Base-by-base conservation (phyloP, 805 yeast species). In the Candida maesae region DNA sequence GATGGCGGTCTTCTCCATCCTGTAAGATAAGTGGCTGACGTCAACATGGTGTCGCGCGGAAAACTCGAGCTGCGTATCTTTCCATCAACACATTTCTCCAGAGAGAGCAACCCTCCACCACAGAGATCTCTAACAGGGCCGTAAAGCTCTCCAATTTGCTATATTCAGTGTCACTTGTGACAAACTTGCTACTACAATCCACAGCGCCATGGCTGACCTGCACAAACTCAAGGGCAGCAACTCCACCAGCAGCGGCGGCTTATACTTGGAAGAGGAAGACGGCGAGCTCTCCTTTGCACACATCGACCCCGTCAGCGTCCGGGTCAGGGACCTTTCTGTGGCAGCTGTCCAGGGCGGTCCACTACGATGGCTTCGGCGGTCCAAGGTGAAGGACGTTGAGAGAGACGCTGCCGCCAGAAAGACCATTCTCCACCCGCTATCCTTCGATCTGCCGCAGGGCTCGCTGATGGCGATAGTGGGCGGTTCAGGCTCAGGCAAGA, bases 401-500 rank as follows among this genome's bases (percentile, higher is more conserved):
- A 34, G 26, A 13, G 23, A 17, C 6, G 34, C 36, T 14, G 34
- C 32, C 1, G 16, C 26, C 13, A n/a, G 21, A 4, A 39, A 44
- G 33, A 39, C 39, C 8, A 36, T 51, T 8, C 44, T 56, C 13
- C 40, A 45, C 18, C 18, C 36, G 57, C 70, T 84, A 25, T 78
- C 89, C 0, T 73, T 85, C 43, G 78, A 78, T 33, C 67, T 85
- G 8, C 77, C 79, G 0, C 56, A 73, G n/a, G 85, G 86, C 12
- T 69, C 82, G 2, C 56, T 88, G 31, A 72, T 86, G 67, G 95
- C 95, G 5, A 83, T 88, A 9, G 78, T 88, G 67, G 96, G 96
- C 6, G 95, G 95, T 0, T 82, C 91, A 0, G 95, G 95, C 0
- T 79, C 89, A 3, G 96, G 95, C 3, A 87, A 88, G 55, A 88